Base-by-base conservation (phyloP, 257 asterid genomes). In the Solanum sparsipilum region DNA sequence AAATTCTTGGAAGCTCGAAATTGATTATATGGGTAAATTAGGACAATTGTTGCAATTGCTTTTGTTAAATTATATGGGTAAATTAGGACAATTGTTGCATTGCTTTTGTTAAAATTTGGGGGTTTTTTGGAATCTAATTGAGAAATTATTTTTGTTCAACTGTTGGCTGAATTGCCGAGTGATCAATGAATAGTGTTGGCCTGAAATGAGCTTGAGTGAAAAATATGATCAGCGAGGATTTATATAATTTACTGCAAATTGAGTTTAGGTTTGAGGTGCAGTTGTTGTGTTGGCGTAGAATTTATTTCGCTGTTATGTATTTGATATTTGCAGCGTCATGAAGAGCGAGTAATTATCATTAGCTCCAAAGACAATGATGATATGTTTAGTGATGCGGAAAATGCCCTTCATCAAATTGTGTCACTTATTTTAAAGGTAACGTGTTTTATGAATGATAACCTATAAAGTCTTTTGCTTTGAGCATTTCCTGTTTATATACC, bases 361-460 rank as follows among this genome's bases (percentile, higher is more conserved):
- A 97, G 99, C 90, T 97, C 99, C 56, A 93, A 93, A 90, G 98
- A 94, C 90, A 94, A 91, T 83, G 98, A 93, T 56, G 87, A 86
- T 48, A 85, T 87, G 36, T 94, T 93, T 88, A 95, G 95, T 86
- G 99, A 97, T 90, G 98, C 99, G n/a, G 99, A 97, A 91, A 91
- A 93, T 89, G 99, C 99, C 63, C 99, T 97, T 91, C 99, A 94
- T 91, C 98, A 95, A 89, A 96, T 97, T 84, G 96, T 96, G 89
- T 92, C 91, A 87, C 90, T 96, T 91, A 93, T 96, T 75, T 98
- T 97, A 87, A 92, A 93, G 99, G 99, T 97, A 88, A 84, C 39
- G 16, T 73, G 11, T 38, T 72, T 75, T 46, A 31, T 58, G 73
- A 34, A 6, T 63, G 41, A 46, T 16, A 48, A 81, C 85, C 10